Evolutionary conservation across 2,329 filamentous ascomycete genomes (phyloP), one percentile per base, ranked within the genome.

Genomic region (Colletotrichum sp.): DNA sequence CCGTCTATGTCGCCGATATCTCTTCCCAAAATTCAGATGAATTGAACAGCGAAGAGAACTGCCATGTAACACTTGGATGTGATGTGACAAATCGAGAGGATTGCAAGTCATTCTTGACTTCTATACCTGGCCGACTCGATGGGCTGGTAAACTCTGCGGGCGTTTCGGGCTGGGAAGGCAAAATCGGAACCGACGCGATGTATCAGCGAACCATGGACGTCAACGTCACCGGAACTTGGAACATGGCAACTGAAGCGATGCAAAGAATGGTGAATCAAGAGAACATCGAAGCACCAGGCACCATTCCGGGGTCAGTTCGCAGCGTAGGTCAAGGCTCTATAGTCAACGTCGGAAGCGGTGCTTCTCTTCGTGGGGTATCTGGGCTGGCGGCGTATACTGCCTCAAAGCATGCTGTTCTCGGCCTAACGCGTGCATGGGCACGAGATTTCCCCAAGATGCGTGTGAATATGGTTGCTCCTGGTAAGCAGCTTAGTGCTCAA

Each of bases 141-240:
- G 72, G 72, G n/a, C 72, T 74, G 25, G 72, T 74, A 22, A 74
- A 74, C 36, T 71, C 34, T 30, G 72, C 72, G 27, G 72, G 72
- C 25, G 55, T 52, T 34, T 74, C 67, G 16, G 57, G 72, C 59
- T 74, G 67, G 66, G 72, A 74, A 8, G 72, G 72, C 66, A 70
- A 74, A 39, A 74, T 74, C 12, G 72, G 72, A 13, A 71, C 66
- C 25, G 67, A 74, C 44, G 66, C 55, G 19, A 9, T 71, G 8
- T 48, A 48, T 22, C 9, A 48, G 9, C 19, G 19, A 48, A 48
- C 39, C 9, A 48, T 48, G 39, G 39, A 48, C 39, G 19, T 48
- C 19, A 48, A n/a, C 39, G 39, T 48, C 19, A 48, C 39, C 39
- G 39, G 39, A n/a, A 48, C 39, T 48, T 48, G 39, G 39, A 48